Conservation (phyloP, 169 alveolate species). For the Cryptosporidium meleagridis region DNA sequence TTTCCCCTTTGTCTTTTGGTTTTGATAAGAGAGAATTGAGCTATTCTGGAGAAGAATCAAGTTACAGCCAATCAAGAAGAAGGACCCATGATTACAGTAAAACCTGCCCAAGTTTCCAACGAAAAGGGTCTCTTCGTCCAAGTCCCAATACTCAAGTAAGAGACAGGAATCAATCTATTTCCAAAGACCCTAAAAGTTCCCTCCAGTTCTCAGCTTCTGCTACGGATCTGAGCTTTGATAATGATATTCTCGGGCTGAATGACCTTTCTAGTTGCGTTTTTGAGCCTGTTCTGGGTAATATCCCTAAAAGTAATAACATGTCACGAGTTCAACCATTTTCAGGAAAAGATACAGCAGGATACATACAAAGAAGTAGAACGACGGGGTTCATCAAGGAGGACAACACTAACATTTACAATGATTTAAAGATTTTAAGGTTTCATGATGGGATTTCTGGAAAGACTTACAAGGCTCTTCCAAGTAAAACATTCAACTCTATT, state of each 20-base stretch:
- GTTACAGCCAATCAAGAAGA: conserved; percentile 34
- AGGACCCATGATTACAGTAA: conserved; percentile 42
- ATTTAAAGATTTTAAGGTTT: conserved; percentile 31
- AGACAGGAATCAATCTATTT: not conserved
- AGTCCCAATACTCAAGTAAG: conserved; percentile 18
- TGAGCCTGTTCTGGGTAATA: conserved; percentile 13
- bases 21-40: not conserved
- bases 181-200: not conserved
- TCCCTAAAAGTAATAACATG: not conserved
- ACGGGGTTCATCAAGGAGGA: not conserved
- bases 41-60: conserved; percentile 5
- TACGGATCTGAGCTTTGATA: not conserved
- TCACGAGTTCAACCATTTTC: conserved; percentile 60
- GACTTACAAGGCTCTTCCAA: conserved; percentile 6
- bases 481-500: not conserved
- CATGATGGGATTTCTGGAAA: conserved; percentile 68
- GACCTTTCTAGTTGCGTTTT: conserved; percentile 32
- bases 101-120: conserved; percentile 41
- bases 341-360: not conserved
- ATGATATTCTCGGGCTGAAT: conserved; percentile 34
- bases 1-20: conserved; percentile 33
- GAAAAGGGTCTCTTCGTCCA: conserved; percentile 57
- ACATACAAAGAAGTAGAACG: not conserved
- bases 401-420: not conserved
- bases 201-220: not conserved